Evolutionary conservation across 1,284 basidiomycete genomes (phyloP).

Genomic region (Ustilago hordei): DNA sequence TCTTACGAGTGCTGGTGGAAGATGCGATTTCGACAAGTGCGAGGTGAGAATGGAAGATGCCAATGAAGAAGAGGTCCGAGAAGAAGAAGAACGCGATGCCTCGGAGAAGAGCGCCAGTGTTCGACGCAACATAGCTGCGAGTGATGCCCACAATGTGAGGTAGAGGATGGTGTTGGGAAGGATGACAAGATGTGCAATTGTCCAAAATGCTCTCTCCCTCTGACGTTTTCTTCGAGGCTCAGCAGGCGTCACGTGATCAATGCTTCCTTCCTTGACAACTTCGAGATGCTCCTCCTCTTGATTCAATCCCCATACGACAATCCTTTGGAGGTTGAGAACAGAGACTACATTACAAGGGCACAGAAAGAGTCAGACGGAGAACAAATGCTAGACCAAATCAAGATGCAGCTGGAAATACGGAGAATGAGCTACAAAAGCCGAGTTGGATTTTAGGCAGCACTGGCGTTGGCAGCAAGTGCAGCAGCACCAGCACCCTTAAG

Average conservation of each 20-base stretch:
- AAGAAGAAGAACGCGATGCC: conserved; percentile 11
- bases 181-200: not conserved
- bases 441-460: conserved; percentile 13
- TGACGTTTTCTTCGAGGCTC: not conserved
- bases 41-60: conserved; percentile 28
- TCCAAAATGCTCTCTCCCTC: not conserved
- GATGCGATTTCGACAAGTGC: conserved; percentile 33
- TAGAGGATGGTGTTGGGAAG: conserved; percentile 31
- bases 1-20: conserved; percentile 34
- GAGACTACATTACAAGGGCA: conserved; percentile 13
- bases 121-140: conserved; percentile 24
- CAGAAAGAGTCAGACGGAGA: not conserved
- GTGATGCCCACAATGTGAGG: not conserved
- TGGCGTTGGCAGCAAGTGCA: conserved; percentile 42
- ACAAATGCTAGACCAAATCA: not conserved
- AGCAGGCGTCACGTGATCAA: conserved; percentile 13
- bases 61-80: not conserved
- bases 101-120: conserved; percentile 30
- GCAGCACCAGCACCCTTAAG: conserved; percentile 51
- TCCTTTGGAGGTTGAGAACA: not conserved
- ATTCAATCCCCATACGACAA: not conserved
- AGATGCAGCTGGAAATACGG: not conserved
- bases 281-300: no score
- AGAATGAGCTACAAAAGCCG: not conserved
- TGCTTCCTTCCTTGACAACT: not conserved